phyloP scores from a whole-genome alignment of 2,329 filamentous ascomycete species.

The Aspergillus sergii region DNA sequence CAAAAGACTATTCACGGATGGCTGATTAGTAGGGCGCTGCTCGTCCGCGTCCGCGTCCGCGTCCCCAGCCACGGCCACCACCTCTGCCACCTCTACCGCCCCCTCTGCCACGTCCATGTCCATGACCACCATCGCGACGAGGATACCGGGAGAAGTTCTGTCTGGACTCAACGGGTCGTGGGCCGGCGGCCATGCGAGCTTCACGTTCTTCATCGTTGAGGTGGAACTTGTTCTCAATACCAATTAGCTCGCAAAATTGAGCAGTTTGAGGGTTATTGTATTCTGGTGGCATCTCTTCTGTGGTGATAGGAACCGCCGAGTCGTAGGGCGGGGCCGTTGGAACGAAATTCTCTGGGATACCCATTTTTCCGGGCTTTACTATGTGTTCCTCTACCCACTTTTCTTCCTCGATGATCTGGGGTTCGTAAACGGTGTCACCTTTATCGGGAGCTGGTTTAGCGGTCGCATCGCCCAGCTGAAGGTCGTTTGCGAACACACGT shows the following conservation, averaged over 20 bases:
- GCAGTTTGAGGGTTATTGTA: conserved; percentile 85
- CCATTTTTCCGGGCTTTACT: conserved; percentile 62
- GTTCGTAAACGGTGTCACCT: conserved; percentile 69
- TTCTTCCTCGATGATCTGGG: conserved; percentile 69
- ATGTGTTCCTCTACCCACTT: conserved; percentile 82
- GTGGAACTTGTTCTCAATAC: conserved; percentile 75
- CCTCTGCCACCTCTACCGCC: conserved; percentile 22
- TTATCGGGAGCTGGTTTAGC: conserved; percentile 60
- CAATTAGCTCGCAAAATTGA: conserved; percentile 77
- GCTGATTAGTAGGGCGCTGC: conserved; percentile 5
- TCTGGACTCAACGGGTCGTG: conserved; percentile 44
- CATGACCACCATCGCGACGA: conserved; percentile 23
- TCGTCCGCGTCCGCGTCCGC: conserved; percentile 21
- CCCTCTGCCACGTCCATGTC: conserved; percentile 20
- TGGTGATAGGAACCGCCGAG: conserved; percentile 57
- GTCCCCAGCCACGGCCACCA: conserved; percentile 15
- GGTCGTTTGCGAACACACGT: conserved; percentile 70
- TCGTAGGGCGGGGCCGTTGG: conserved; percentile 74
- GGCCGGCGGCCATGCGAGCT: conserved; percentile 60
- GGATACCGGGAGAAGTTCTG: conserved; percentile 13
- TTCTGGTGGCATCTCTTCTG: conserved; percentile 69
- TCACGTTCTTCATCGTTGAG: conserved; percentile 71
- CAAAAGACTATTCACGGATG: neutral
- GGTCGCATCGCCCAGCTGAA: conserved; percentile 64
- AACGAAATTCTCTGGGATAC: conserved; percentile 76